Evolutionary conservation across 2,329 filamentous ascomycete species (phyloP), one percentile per base, ranked within the genome.

Genomic region (Trichoderma gracile): DNA sequence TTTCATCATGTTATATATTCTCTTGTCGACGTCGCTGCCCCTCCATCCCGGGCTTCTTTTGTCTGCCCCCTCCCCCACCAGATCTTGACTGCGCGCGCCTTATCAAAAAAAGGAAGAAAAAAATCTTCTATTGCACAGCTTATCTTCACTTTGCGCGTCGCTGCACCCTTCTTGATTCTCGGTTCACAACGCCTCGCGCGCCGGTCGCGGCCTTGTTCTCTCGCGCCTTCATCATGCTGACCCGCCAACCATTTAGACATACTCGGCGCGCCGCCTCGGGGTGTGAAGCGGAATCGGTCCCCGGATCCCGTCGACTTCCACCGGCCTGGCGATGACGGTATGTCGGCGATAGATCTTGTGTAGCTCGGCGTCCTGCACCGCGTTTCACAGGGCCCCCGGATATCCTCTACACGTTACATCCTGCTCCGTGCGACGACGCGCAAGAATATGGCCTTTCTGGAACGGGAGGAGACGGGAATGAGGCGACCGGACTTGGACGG

Each of bases 211-310:
- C 14, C 8, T 45, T 27, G 3, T 40, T 33, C 49, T 5, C 57
- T 43, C 19, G 42, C 53, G n/a, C 15, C 14, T 60, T 67, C 56
- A 66, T 64, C 33, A 69, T 73, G 68, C 74, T 77, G 62, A 77
- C 67, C 33, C 25, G 47, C 33, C 47, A 56, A 52, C 52, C 61
- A 59, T 64, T 30, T 69, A 84, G 86, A 79, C 77, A 76, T 78
- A 77, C 80, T 78, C 76, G 78, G 78, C 71, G 80, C 77, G 81
- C 80, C 75, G 78, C 73, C 88, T 69, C 88, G 91, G 76, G 90
- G 90, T 71, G 80, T 89, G 72, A 96, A 96, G 81, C 86, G 92
- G 77, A 90, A 86, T 82, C 88, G 90, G 69, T 93, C 92, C 69
- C 89, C 90, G 71, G 86, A 90, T 71, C 79, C 76, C 66, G 86